phyloP scores from a whole-genome alignment of 768 basidiomycete genomes.

The Termitomyces sp. region DNA sequence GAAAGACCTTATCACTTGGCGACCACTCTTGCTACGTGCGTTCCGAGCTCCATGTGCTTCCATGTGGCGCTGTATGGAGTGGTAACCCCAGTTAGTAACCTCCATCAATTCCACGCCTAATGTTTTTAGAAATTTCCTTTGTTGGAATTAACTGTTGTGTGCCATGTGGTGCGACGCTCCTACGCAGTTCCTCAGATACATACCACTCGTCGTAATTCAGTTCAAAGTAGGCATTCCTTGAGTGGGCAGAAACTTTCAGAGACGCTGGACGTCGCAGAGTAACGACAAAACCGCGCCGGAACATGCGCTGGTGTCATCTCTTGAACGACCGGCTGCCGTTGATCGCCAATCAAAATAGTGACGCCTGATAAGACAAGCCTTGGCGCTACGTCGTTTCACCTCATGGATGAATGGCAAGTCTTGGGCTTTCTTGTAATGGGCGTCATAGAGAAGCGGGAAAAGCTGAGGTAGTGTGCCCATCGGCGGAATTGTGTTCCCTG shows the following conservation, averaged over 20 bases:
- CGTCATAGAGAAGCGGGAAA: background rate
- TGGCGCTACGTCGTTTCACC: background rate
- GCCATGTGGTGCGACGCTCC: background rate
- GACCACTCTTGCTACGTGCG: background rate
- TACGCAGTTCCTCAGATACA: background rate
- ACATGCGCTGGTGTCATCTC: background rate
- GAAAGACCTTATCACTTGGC: background rate
- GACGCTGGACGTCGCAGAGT: background rate
- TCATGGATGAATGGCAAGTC: background rate
- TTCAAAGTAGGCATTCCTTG: background rate
- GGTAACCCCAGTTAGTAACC: background rate
- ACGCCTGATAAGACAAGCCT: background rate
- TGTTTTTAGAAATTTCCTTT: background rate
- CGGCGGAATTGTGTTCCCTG: background rate
- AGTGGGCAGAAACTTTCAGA: background rate
- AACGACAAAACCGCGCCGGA: background rate
- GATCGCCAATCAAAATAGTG: background rate
- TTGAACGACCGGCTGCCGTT: background rate
- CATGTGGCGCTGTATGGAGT: background rate
- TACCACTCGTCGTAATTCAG: background rate
- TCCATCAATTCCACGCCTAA: background rate
- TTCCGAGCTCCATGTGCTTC: background rate
- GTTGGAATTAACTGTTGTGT: background rate
- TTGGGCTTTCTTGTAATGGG: background rate
- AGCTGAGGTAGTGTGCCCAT: background rate